Evolutionary conservation across 139 green algal genomes (phyloP).

Genomic region (Chlorella sp.): DNA sequence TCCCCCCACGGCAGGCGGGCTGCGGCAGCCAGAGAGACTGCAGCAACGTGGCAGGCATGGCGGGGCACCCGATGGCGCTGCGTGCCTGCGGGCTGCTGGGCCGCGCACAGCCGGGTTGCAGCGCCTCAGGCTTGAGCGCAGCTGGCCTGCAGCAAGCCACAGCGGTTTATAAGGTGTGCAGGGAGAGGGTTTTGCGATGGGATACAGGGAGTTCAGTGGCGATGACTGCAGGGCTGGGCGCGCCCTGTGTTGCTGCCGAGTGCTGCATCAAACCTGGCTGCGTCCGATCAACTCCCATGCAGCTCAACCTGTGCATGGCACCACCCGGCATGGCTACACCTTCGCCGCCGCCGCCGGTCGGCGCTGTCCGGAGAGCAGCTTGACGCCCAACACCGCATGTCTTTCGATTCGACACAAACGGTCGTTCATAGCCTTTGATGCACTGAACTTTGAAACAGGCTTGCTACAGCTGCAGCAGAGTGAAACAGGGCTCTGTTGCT

Average conservation of each 20-base stretch:
- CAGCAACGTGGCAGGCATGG: not conserved
- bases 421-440: too few species aligned
- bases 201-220: not conserved
- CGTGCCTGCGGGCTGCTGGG: slow-evolving; percentile 10
- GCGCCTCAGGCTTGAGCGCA: not conserved
- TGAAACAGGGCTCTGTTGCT: too few species aligned
- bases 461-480: too few species aligned
- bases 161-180: not conserved
- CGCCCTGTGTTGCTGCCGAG: not conserved
- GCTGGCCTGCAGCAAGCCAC: not conserved
- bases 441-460: too few species aligned
- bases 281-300: not conserved
- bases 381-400: too few species aligned
- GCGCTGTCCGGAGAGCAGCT: too few species aligned
- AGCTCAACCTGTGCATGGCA: slow-evolving; percentile 12
- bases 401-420: too few species aligned
- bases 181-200: too few species aligned
- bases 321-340: not conserved
- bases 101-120: not conserved
- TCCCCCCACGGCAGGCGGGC: not conserved
- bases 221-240: not conserved
- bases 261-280: not conserved
- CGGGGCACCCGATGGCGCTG: not conserved
- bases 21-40: not conserved
- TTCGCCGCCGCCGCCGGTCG: not conserved